phyloP scores from a whole-genome alignment of 2,329 filamentous ascomycete genomes.

The Trichophyton schoenleinii region DNA sequence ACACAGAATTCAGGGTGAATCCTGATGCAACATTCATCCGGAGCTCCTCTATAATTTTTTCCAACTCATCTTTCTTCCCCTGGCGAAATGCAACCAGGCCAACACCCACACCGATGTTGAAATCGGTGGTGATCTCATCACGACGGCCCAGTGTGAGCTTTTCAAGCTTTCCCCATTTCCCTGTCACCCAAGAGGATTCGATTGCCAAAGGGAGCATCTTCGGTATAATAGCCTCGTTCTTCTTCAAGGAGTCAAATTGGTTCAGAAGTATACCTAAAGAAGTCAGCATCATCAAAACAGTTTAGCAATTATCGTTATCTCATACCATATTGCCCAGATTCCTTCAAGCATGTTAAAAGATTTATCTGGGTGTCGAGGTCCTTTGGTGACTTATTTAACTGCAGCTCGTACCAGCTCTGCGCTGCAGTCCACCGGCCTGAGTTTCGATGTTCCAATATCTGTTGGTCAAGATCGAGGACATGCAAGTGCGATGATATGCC shows the following conservation, averaged over 20 bases:
- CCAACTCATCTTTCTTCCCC: conserved; percentile 42
- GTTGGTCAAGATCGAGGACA: conserved; percentile 81
- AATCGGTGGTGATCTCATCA: conserved; percentile 44
- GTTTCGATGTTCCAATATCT: conserved; percentile 84
- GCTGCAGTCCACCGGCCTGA: conserved; percentile 87
- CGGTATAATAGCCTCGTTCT: conserved; percentile 39
- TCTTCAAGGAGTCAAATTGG: conserved; percentile 65
- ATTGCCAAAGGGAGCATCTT: conserved; percentile 69
- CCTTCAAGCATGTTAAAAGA: conserved; percentile 74
- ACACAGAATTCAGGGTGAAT: conserved; percentile 63
- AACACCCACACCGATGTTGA: conserved; percentile 69
- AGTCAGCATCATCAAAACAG: not conserved
- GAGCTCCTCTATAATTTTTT: conserved; percentile 48
- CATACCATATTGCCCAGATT: conserved; percentile 87
- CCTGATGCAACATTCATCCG: conserved; percentile 59
- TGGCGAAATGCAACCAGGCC: conserved; percentile 50
- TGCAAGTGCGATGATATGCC: conserved; percentile 82
- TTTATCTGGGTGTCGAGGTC: conserved; percentile 69
- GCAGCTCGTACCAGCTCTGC: conserved; percentile 94
- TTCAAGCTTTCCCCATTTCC: conserved; percentile 63
- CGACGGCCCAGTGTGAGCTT: conserved; percentile 45
- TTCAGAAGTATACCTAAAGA: conserved; percentile 65
- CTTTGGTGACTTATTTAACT: conserved; percentile 64
- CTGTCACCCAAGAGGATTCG: conserved; percentile 84
- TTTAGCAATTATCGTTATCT: conserved; percentile 6